Conservation (phyloP, 140 eudicot species). For the Erigeron philadelphicus region DNA sequence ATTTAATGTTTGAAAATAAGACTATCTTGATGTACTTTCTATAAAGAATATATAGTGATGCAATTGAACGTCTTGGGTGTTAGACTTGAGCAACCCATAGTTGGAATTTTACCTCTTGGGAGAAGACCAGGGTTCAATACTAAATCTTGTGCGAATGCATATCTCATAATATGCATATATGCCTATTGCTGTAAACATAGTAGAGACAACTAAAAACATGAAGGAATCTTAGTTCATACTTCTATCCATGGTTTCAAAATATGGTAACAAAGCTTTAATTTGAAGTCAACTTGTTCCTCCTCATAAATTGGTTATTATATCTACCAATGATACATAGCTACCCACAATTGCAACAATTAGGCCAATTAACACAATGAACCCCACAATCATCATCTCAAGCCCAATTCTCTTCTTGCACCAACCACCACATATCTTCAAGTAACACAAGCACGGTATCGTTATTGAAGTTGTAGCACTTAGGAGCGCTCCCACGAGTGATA, state of each 20-base stretch:
- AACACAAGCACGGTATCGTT: conserved; percentile 65
- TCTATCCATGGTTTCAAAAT: not conserved
- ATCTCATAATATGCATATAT: too few relatives aligned
- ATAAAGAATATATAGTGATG: too few relatives aligned
- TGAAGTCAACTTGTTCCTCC: conserved; percentile 5
- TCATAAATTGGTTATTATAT: conserved; percentile 36
- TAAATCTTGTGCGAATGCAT: too few relatives aligned
- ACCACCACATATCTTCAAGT: conserved; percentile 62
- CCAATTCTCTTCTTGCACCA: conserved; percentile 36
- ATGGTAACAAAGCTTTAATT: not conserved
- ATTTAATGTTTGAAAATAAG: too few relatives aligned
- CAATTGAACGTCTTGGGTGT: too few relatives aligned
- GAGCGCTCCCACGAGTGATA: conserved; percentile 81
- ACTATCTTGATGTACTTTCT: too few relatives aligned
- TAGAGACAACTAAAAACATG: not conserved
- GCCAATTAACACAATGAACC: conserved; percentile 36
- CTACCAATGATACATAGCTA: conserved; percentile 35
- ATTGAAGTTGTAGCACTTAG: conserved; percentile 51
- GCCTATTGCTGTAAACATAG: too few relatives aligned
- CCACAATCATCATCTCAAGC: conserved; percentile 32
- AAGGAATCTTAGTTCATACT: not conserved
- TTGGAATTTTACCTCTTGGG: too few relatives aligned
- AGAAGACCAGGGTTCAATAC: too few relatives aligned
- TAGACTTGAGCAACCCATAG: too few relatives aligned
- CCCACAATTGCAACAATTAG: conserved; percentile 38